Base-by-base conservation (phyloP, 2,329 filamentous ascomycete genomes). In the Metarhizium robertsii region DNA sequence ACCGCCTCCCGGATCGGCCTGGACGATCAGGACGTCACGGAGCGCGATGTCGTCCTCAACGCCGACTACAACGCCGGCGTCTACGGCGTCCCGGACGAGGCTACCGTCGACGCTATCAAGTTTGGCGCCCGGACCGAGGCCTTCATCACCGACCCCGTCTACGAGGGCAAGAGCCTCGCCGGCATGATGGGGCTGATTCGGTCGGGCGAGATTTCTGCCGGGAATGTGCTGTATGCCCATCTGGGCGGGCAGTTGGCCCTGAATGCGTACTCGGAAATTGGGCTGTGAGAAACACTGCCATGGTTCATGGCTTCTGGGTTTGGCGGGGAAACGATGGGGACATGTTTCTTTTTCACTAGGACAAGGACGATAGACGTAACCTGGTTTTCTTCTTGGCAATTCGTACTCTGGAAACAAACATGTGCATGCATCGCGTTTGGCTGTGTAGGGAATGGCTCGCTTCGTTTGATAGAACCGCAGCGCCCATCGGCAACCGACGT, bases 91-190 rank as follows among this genome's bases (percentile, higher is more conserved):
- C 84, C 85, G 0, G 83, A 87, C 60, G 71, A 81, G 66, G 72
- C 73, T 62, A 90, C 86, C 1, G 76, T 85, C 52, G 83, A 83
- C 36, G 86, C 85, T 0, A 89, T 90, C 65, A 79, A 79, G 67
- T 84, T 87, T 64, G 84, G 82, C 5, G 86, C 86, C 0, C 68
- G 73, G 57, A 87, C 81, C 1, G 87, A 90, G 71, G 86, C 80
- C 0, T 84, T 90, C 62, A 86, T 90, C 59, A 89, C 85, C 0
- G 86, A 90, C 64, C 86, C 86, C 0, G 86, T 90, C 1, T 90
- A 90, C 63, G 86, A 88, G 70, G 87, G 87, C 1, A 90, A 90
- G 78, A 87, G 82, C 61, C 71, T 90, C 67, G 85, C 85, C 4
- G 86, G 86, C 0, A 78, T 89, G 84, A 80, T 88, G 61, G 84